Evolutionary conservation across 2,329 filamentous ascomycete genomes (phyloP).

Genomic region (Phyllachora maydis): DNA sequence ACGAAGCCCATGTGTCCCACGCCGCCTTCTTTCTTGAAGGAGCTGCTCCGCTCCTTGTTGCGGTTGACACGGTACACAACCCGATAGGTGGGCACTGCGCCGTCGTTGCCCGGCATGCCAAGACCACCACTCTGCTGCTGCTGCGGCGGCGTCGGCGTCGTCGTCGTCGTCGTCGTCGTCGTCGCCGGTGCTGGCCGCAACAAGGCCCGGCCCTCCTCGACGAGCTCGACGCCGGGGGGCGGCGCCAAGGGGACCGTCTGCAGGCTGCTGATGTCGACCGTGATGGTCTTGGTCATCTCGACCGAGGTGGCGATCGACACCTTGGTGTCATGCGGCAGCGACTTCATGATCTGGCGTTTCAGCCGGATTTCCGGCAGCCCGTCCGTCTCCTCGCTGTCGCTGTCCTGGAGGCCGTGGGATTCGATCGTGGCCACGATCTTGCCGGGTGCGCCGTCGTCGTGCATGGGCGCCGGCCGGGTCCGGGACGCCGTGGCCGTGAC

Average conservation of each 20-base stretch:
- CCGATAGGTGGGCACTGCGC: too few species aligned
- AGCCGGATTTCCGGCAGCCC: conserved; percentile 23
- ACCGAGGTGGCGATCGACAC: conserved; percentile 39
- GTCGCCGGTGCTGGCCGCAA: conserved; percentile 2
- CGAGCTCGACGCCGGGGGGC: conserved; percentile 35
- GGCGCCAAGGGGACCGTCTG: conserved; percentile 27
- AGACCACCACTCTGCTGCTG: too few species aligned
- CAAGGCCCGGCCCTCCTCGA: conserved; percentile 18
- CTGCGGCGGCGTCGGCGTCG: too few species aligned
- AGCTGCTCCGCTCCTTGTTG: conserved; percentile 22
- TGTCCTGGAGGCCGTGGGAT: conserved; percentile 10
- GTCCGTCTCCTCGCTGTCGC: conserved; percentile 15
- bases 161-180: conserved; percentile 6
- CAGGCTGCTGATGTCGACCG: conserved; percentile 37
- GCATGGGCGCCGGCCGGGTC: conserved; percentile 1
- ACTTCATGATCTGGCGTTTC: conserved; percentile 30
- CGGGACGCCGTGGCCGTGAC: too few species aligned
- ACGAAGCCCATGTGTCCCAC: too few species aligned
- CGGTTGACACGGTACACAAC: conserved; percentile 38
- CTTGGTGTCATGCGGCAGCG: conserved; percentile 32
- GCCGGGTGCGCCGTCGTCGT: conserved; percentile 5
- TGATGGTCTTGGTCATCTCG: conserved; percentile 39
- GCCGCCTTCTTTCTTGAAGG: conserved; percentile 9
- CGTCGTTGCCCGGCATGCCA: too few species aligned
- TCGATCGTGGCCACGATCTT: conserved; percentile 15